A percentile compares a stretch with the other conserved stretches of the same genome.
These are phyloP conservation scores for Candida alai DNA, from an alignment of 805 yeast genomes.

Conservation along the genomic window DNA sequence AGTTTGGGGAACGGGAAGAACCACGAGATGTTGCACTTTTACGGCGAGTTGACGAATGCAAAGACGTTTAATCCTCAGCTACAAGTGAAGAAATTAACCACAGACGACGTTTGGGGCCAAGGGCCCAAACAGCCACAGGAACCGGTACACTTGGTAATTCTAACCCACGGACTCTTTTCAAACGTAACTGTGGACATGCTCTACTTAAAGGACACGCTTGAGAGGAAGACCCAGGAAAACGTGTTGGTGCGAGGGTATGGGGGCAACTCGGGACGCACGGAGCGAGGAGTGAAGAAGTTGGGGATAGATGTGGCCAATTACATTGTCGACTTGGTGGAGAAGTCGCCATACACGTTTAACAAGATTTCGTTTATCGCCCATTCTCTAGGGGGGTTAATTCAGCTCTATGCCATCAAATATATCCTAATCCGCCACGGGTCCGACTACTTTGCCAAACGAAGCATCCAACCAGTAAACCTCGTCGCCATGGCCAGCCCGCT, in stretches of 20 bases:
- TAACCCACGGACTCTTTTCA: constrained; percentile 44
- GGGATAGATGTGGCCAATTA: constrained; percentile 31
- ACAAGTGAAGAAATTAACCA: constrained; percentile 20
- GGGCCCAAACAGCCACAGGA: constrained; percentile 20
- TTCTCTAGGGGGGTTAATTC: constrained; percentile 42
- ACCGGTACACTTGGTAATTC: constrained; percentile 37
- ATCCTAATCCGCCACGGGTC: constrained; percentile 28
- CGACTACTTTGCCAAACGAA: constrained; percentile 24
- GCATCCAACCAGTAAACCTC: constrained; percentile 30
- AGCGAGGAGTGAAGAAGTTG: constrained; percentile 34
- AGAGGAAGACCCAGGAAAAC: constrained; percentile 25
- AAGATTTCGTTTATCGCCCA: constrained; percentile 42
- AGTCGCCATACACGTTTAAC: constrained; percentile 16
- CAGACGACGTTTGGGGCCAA: constrained; percentile 33
- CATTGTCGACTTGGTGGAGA: constrained; percentile 23
- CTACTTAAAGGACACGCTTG: constrained; percentile 33
- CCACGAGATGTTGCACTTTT: constrained; percentile 1
- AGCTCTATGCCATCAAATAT: constrained; percentile 37
- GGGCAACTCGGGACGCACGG: constrained; percentile 41
- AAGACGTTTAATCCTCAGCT: constrained; percentile 20
- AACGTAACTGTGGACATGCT: constrained; percentile 45
- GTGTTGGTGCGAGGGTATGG: constrained; percentile 34
- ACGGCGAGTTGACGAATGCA: constrained; percentile 5
- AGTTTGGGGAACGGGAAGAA: constrained; percentile 8
- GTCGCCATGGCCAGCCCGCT: constrained; percentile 42